Base-by-base conservation (phyloP, 228 moss, liverwort and hornwort genomes). In the Sphagnum fallax region DNA sequence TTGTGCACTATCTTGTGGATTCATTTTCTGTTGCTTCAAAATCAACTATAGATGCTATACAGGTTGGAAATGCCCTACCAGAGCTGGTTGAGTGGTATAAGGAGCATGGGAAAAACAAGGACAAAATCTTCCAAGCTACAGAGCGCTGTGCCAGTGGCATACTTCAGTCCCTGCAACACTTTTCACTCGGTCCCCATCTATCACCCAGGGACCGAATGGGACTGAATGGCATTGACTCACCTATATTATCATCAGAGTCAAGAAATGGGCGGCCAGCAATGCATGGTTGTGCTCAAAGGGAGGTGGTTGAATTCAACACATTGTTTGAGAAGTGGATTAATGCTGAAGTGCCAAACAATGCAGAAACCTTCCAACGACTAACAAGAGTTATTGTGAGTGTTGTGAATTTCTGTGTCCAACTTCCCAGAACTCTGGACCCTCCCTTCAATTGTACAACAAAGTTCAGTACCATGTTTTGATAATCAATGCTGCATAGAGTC, bases 21-120 rank as follows among this genome's bases (percentile, higher is more conserved):
- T 32, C 32, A 32, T 32, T 32, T 32, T 32, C 32, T 32, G 32
- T 32, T 32, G 32, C 32, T 32, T 32, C 32, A 32, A 32, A 32
- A 32, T 32, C 32, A 32, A 6, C 49, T 4, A 51, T 65, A 9
- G 12, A 12, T 49, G 6, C 65, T 64, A 48, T 60, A 12, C 65
- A 89, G 92, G 89, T 92, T 65, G 92, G 92, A 71, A 87, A 89
- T 74, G 89, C 89, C 47, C 83, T 89, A 83, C 88, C 86, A 69
- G 89, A 89, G 75, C 80, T 92, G 55, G 71, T 69, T 14, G 73
- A 74, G 9, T 89, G 91, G 91, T 89, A 92, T 32, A 73, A 77
- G 64, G 68, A 70, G 48, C 78, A 78, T 60, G 89, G 77, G 5
- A 75, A 79, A 65, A 51, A 48, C 0, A 92, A 85, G 13, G 69